phyloP scores from a whole-genome alignment of 768 basidiomycete species.

The Pleurotus eryngii region DNA sequence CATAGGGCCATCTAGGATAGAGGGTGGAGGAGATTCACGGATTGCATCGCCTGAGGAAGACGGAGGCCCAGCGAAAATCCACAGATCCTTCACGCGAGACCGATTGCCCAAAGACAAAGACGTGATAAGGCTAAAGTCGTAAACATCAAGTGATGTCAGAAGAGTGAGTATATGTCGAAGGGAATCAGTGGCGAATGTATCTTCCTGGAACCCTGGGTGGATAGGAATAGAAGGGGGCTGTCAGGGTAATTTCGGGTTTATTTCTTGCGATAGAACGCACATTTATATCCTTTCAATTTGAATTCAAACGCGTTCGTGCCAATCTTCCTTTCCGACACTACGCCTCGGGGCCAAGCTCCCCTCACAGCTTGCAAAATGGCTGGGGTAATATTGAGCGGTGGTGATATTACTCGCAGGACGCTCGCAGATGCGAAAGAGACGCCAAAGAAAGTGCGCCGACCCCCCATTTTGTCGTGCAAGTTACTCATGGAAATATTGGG shows the following conservation, averaged over 20 bases:
- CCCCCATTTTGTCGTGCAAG: conserved; percentile 31
- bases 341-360: conserved; percentile 75
- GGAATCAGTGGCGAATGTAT: conserved; percentile 60
- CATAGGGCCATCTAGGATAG: conserved; percentile 20
- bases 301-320: conserved; percentile 73
- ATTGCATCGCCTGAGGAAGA: conserved; percentile 22
- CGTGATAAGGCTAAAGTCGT: conserved; percentile 64
- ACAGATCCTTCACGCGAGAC: conserved; percentile 72
- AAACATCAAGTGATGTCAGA: conserved; percentile 61
- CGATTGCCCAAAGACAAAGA: conserved; percentile 71
- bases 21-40: conserved; percentile 30
- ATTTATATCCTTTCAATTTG: conserved; percentile 78
- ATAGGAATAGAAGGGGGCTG: conserved; percentile 5
- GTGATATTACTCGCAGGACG: conserved; percentile 67
- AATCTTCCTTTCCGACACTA: conserved; percentile 74
- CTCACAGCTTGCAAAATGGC: conserved; percentile 80
- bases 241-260: neutral
- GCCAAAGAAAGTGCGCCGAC: conserved; percentile 55
- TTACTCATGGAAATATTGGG: conserved; percentile 35
- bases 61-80: conserved; percentile 68
- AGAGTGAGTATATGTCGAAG: conserved; percentile 67
- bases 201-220: conserved; percentile 69
- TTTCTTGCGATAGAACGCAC: conserved; percentile 35
- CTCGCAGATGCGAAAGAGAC: conserved; percentile 70
- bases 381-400: conserved; percentile 74